These are phyloP conservation scores for Pythium insidiosum DNA, from an alignment of 352 stramenopile species.

Conservation along the genomic window DNA sequence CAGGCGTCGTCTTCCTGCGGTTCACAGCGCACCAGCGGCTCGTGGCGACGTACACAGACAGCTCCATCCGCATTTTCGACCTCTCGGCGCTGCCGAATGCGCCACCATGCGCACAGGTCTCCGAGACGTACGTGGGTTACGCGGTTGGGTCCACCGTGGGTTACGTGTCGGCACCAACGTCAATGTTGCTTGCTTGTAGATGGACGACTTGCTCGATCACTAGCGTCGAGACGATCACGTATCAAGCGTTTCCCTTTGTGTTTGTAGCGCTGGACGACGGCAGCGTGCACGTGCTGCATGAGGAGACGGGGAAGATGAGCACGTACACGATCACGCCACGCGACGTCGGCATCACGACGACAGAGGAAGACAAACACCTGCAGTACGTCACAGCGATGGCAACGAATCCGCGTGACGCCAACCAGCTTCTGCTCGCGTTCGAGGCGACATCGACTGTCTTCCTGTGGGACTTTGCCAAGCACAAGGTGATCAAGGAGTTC, in stretches of 20 bases:
- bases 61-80: constrained; percentile 54
- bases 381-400: constrained; percentile 41
- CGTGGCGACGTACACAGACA: constrained; percentile 56
- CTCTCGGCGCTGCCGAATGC: too few species aligned
- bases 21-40: constrained; percentile 62
- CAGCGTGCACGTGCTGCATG: constrained; percentile 54
- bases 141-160: too few species aligned
- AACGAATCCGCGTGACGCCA: constrained; percentile 46
- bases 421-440: constrained; percentile 57
- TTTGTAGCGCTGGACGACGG: constrained; percentile 70
- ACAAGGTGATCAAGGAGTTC: constrained; percentile 16
- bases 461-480: constrained; percentile 64
- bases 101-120: constrained; percentile 22
- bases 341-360: constrained; percentile 25
- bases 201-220: constrained; percentile 68
- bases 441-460: constrained; percentile 36
- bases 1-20: constrained; percentile 42
- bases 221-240: constrained; percentile 52
- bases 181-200: constrained; percentile 7
- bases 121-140: constrained; percentile 8
- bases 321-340: constrained; percentile 55
- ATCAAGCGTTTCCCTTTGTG: constrained; percentile 52
- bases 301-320: constrained; percentile 59
- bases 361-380: constrained; percentile 14
- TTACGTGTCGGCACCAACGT: too few species aligned